Evolutionary conservation across 1,284 basidiomycete species (phyloP), one percentile per base, ranked within the genome.

Genomic region (Psilocybe mexicana): DNA sequence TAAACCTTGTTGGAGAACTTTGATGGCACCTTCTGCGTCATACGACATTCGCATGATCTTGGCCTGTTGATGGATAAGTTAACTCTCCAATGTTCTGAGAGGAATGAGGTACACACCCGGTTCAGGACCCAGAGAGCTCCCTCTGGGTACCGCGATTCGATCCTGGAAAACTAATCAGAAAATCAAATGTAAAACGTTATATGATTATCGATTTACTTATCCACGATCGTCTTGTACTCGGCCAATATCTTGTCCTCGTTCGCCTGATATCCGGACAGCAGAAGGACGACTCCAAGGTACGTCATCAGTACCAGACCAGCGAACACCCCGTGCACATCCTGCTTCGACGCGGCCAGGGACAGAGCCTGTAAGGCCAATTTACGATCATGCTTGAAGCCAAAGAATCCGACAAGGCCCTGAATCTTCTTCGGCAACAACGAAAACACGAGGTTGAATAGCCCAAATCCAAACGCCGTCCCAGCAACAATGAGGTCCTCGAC

Each of bases 261-360:
- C 1, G 88, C 88, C 67, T 90, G 89, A 64, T 85, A 92, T 2
- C 90, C 89, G 6, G 86, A 76, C 30, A 88, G 69, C 0, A 90
- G 79, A 4, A 92, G 76, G 2, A 91, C 82, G 49, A 86, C 79
- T 33, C 90, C 87, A 55, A 89, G 78, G 67, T 91, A 92, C 4
- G 88, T 87, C 87, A 92, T 91, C 7, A 92, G 72, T 0, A 87
- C 80, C n/a, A 92, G 74, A n/a, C 88, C 87, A 42, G 90, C 80
- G 68, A 92, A 92, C 10, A 88, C 82, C 8, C 83, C 74, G 72
- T 92, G 90, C 1, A 89, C 83, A 62, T 92, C 90, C 10, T 76
- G 75, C 63, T 81, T 81, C 4, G 79, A 76, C 7, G 88, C 87
- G 8, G 87, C 81, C 5, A 92, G 82, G 0, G 85, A 80, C 3